Percentiles rank a stretch among this genome's conserved stretches.
phyloP scores from a whole-genome alignment of 208 protist genomes.

The Crithidia brevicula region DNA sequence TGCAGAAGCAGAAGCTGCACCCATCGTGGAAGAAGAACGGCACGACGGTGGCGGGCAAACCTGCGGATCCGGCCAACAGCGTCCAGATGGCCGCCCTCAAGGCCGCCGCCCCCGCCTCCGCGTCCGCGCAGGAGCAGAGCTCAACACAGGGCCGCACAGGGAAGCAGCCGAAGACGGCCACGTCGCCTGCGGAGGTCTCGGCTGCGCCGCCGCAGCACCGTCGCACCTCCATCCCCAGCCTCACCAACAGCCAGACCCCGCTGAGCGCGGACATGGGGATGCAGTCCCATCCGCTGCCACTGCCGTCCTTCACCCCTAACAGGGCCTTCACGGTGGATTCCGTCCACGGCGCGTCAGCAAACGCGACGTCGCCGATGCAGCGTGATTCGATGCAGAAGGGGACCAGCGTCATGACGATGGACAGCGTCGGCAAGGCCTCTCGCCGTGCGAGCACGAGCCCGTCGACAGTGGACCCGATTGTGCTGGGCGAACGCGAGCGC shows the following conservation, averaged over 20 bases:
- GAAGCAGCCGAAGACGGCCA: background rate
- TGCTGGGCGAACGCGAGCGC: slow-evolving; percentile 4
- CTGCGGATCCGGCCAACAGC: background rate
- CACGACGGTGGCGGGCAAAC: background rate
- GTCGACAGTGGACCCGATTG: slow-evolving; percentile 12
- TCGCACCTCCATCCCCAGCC: slow-evolving; percentile 10
- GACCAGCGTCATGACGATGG: background rate
- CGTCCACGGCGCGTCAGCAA: background rate
- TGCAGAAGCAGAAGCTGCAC: slow-evolving; percentile 19
- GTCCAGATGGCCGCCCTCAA: too few species aligned
- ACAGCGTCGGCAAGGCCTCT: background rate
- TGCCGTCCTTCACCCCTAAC: slow-evolving; percentile 30
- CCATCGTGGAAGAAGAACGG: slow-evolving; percentile 17
- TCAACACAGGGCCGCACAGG: too few species aligned
- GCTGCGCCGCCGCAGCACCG: background rate
- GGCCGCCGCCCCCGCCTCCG: too few species aligned
- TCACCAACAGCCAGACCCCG: background rate
- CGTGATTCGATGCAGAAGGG: background rate
- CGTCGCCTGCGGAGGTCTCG: background rate
- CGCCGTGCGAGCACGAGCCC: slow-evolving; percentile 2
- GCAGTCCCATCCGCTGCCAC: slow-evolving; percentile 12
- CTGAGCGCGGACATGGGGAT: slow-evolving; percentile 3
- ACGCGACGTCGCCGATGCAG: slow-evolving; percentile 12
- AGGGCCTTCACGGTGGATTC: background rate
- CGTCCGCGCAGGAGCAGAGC: too few species aligned